A percentile compares a stretch with the other conserved stretches of the same genome.
Evolutionary conservation across 2,329 filamentous ascomycete species (phyloP).

Genomic region (Talaromyces sp.): DNA sequence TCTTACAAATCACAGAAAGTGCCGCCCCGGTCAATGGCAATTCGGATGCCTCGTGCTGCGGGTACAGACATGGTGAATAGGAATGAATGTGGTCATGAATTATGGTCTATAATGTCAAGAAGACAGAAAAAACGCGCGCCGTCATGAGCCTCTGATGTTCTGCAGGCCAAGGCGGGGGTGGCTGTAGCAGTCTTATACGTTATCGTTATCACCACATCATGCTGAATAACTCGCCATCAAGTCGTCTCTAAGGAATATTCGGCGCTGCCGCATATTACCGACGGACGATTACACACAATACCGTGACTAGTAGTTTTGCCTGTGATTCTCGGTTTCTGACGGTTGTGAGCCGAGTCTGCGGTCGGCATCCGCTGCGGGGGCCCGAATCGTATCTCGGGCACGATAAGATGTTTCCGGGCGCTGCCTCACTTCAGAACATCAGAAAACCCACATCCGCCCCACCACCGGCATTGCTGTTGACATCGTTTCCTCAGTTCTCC

Average conservation of each 20-base stretch:
- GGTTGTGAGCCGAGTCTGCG: not conserved
- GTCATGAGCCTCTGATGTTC: not conserved
- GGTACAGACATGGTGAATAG: slow-evolving; percentile 3
- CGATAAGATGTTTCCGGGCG: not conserved
- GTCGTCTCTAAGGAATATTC: not conserved
- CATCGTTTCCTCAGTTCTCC: not conserved
- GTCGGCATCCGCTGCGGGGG: not conserved
- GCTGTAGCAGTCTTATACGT: not conserved
- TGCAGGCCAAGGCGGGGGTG: not conserved
- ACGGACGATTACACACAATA: not conserved
- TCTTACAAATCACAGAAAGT: slow-evolving; percentile 18
- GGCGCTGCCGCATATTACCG: not conserved
- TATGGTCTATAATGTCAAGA: not conserved
- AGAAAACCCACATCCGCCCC: not conserved
- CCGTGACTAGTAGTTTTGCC: not conserved
- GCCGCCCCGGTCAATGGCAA: slow-evolving; percentile 17
- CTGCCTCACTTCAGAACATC: not conserved
- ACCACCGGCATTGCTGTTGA: not conserved
- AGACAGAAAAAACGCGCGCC: not conserved
- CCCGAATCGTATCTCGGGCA: not conserved
- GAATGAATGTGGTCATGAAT: not conserved
- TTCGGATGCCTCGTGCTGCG: slow-evolving; percentile 7
- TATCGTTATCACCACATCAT: not conserved
- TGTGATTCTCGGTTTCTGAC: not conserved
- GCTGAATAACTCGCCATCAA: not conserved